A percentile compares a stretch with the other conserved stretches of the same genome.
These are phyloP conservation scores for Trichoderma erinaceum DNA, from an alignment of 495 filamentous ascomycete species.

Conservation along the genomic window DNA sequence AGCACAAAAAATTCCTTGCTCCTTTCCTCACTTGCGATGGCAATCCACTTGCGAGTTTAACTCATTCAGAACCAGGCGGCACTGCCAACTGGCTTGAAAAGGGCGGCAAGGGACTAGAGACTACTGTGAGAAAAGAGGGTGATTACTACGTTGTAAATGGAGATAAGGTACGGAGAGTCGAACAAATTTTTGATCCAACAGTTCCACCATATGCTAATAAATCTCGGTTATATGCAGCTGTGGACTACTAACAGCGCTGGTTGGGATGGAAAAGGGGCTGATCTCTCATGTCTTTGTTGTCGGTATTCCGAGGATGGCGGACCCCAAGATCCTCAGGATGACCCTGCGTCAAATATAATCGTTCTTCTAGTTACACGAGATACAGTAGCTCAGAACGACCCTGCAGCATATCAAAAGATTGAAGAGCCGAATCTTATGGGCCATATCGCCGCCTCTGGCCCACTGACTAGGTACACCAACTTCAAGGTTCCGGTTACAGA, in stretches of 20 bases:
- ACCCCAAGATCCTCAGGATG: constrained; percentile 19
- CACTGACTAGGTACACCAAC: constrained; percentile 42
- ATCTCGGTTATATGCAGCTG: constrained; percentile 25
- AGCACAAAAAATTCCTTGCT: constrained; percentile 38
- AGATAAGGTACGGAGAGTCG: constrained; percentile 38
- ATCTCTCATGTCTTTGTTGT: constrained; percentile 49
- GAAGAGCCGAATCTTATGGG: constrained; percentile 37
- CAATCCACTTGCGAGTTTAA: constrained; percentile 43
- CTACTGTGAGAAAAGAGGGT: constrained; percentile 43
- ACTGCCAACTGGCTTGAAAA: constrained; percentile 48
- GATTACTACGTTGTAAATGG: constrained; percentile 51
- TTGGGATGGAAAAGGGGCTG: constrained; percentile 48
- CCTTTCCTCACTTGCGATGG: constrained; percentile 44
- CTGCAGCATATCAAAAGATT: constrained; percentile 37
- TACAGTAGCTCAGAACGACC: constrained; percentile 36
- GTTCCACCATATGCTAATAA: not conserved
- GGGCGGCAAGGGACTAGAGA: constrained; percentile 41
- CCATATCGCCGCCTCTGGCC: constrained; percentile 41
- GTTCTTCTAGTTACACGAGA: constrained; percentile 44
- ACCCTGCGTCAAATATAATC: constrained; percentile 37
- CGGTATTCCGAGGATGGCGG: constrained; percentile 27
- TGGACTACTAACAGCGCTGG: constrained; percentile 52
- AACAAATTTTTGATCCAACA: not conserved
- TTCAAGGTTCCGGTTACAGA: constrained; percentile 43
- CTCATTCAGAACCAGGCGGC: constrained; percentile 46